Base-by-base conservation (phyloP, 768 basidiomycete genomes). In the Chalciporus sphaerocephalus region DNA sequence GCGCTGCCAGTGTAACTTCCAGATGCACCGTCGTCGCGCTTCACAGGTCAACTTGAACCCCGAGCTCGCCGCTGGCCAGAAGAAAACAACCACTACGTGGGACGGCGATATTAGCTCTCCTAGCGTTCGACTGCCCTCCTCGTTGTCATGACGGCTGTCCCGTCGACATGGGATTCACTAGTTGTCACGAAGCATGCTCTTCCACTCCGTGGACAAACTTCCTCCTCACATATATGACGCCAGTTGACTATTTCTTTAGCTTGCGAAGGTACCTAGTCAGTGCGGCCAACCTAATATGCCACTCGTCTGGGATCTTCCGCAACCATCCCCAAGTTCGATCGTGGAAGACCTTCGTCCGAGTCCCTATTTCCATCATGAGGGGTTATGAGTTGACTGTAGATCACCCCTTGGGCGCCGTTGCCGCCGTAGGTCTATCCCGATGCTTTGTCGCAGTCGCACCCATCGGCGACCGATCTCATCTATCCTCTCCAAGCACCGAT, bases 191-290 rank as follows among this genome's bases (percentile, higher is more conserved):
- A 62, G 17, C 53, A 52, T 2, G 62, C 59, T 11, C 53, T 63
- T 3, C 32, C 64, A 23, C 46, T 64, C 32, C 62, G 64, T n/a
- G 61, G 62, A 9, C n/a, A 55, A 2, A 41, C 53, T 17, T 59
- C 51, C 1, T 52, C 57, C 4, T 52, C 59, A 1, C 53, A 50
- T 7, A 42, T 47, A 2, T 58, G 61, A 56, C 48, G 51, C 16
- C 44, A 46, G 12, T 38, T 59, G 1, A 59, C 53, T 2, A 38
- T 36, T 6, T 30, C 51, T 1, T 48, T 59, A 32, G 58, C 37
- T 17, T 30, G 38, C n/a, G 43, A 48, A 49, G 57, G 61, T 61
- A 56, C 47, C 40, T 50, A 0, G 57, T 61, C 2, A 54, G 42
- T 8, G 54, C 60, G 24, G 57, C 60, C 16, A 49, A 59, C 21